Conservation (phyloP, 495 filamentous ascomycete species). For the Antarctomyces pellizariae region DNA sequence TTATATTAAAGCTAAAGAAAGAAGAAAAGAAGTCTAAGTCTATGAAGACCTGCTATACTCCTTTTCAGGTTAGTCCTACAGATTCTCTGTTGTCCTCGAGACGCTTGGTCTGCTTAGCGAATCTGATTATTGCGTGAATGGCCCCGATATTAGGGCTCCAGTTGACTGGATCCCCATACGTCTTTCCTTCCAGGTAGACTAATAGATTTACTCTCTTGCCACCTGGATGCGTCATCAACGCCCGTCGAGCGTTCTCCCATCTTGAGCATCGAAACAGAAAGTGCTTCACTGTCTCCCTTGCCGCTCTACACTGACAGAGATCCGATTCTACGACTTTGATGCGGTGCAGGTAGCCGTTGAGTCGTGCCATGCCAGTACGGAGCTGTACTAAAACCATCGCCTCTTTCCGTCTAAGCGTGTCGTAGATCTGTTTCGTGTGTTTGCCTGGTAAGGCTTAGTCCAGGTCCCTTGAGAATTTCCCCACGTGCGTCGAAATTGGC, state of each 20-base stretch:
- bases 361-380: slow-evolving; percentile 15
- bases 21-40: too few relatives aligned
- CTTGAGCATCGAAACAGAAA: slow-evolving; percentile 17
- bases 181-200: slow-evolving; percentile 14
- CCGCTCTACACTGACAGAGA: slow-evolving; percentile 13
- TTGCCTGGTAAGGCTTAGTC: slow-evolving; percentile 15
- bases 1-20: too few relatives aligned
- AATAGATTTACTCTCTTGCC: slow-evolving; percentile 15
- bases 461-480: slow-evolving; percentile 13
- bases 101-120: slow-evolving; percentile 16
- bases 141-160: slow-evolving; percentile 15
- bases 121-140: slow-evolving; percentile 16
- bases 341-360: slow-evolving; percentile 15
- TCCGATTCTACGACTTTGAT: slow-evolving; percentile 11
- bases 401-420: slow-evolving; percentile 14
- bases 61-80: too few relatives aligned
- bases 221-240: slow-evolving; percentile 15
- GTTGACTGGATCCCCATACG: slow-evolving; percentile 13
- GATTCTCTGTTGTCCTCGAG: too few relatives aligned
- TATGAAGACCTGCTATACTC: too few relatives aligned
- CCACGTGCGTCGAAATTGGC: slow-evolving; percentile 8
- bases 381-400: slow-evolving; percentile 15
- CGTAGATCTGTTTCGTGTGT: slow-evolving; percentile 14
- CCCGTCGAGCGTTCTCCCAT: slow-evolving; percentile 13
- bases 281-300: slow-evolving; percentile 16